Base-by-base conservation (phyloP, 2,329 filamentous ascomycete genomes). In the Parastagonospora nodorum region DNA sequence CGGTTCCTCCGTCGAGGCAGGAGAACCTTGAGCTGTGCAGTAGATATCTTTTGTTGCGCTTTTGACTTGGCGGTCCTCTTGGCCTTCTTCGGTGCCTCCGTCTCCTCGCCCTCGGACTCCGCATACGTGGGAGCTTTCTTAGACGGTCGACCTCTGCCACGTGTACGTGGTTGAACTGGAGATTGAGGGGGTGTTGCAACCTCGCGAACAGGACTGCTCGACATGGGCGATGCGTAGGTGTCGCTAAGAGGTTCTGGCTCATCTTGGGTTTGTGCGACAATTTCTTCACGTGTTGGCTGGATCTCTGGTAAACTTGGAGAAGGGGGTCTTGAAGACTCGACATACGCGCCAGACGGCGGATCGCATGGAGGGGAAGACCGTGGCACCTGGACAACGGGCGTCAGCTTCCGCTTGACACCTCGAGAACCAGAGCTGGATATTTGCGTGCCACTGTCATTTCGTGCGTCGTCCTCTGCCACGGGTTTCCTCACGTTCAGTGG, bases 401-500 rank as follows among this genome's bases (percentile, higher is more conserved):
- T 63, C 12, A 73, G 50, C 51, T 75, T 76, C 19, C 71, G 68
- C 60, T 77, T 78, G 27, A 59, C 67, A 28, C 72, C 72, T 29
- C 70, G 68, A 4, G 72, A 70, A 15, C 62, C 59, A 16, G 67
- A 66, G 52, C 66, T 72, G 24, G 65, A 68, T 27, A 68, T 47
- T 35, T 67, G 65, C 2, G 66, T 55, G 39, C 62, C 68, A 40
- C 62, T 68, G 47, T 65, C 59, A 37, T 67, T 64, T 24, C 57
- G 49, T 11, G 49, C 48, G 33, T 60, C 61, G n/a, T 63, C 59
- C 19, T 58, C 61, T 8, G 55, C 50, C 11, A 35, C 37, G 77
- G 71, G 56, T 16, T 64, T 68, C 14, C 60, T 57, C 15, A 80
- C 72, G 50, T 84, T 82, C 24, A 88, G 64, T 3, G 87, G 87